Evolutionary conservation across 306 rosid genomes (phyloP).

Genomic region (Purshia tridentata): DNA sequence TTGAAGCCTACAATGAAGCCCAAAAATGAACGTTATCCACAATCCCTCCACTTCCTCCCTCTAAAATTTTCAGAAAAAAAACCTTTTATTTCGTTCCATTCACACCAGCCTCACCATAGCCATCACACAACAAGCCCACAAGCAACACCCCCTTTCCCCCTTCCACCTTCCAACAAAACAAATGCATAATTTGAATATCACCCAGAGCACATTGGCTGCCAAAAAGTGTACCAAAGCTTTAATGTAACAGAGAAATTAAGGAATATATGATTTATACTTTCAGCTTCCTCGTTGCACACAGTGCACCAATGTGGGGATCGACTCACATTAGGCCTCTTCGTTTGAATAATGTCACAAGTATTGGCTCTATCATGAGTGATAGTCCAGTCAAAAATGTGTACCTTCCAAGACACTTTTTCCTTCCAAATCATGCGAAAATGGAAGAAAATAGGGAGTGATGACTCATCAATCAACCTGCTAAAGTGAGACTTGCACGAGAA

Average conservation of each 20-base stretch:
- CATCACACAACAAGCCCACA: background rate
- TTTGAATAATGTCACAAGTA: slow-evolving; percentile 4
- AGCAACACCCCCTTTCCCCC: background rate
- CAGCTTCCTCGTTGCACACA: background rate
- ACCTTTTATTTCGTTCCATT: background rate
- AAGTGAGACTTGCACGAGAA: too few species aligned
- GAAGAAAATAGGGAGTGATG: background rate
- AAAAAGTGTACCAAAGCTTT: background rate
- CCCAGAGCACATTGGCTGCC: background rate
- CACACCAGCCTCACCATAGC: background rate
- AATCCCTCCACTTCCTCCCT: background rate
- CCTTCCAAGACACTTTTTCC: background rate
- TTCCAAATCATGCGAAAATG: background rate
- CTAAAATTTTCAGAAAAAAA: background rate
- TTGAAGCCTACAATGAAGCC: background rate
- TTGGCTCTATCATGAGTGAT: slow-evolving; percentile 8
- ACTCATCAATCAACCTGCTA: too few species aligned
- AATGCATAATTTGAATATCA: background rate
- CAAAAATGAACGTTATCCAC: background rate
- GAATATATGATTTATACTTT: background rate
- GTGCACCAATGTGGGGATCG: background rate
- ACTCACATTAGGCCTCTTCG: background rate
- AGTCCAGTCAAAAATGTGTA: background rate
- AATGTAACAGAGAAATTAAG: background rate
- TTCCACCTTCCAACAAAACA: background rate